Base-by-base conservation (phyloP, 495 filamentous ascomycete genomes). In the Penicillium riverlandense region DNA sequence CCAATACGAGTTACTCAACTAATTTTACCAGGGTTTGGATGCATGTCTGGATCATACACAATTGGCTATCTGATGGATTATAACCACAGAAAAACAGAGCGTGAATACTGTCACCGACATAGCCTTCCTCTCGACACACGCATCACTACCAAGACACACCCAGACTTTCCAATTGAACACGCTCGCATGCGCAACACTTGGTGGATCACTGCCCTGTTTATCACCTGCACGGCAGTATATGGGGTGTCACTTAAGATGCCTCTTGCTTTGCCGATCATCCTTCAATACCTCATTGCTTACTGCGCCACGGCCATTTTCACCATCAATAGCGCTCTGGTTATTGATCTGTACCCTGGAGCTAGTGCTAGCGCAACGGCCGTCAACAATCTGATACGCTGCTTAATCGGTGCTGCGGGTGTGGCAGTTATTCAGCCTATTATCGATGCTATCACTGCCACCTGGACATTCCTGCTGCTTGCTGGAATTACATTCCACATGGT, bases 291-390 rank as follows among this genome's bases (percentile, higher is more conserved):
- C 33, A 69, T 78, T 43, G 66, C 66, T 3, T 67, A 59, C 46
- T 59, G 60, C 22, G 53, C 66, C 11, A 70, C 64, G 3, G 61
- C 59, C 10, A 62, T 70, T 41, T 78, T 78, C 50, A 81, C 75
- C 40, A 72, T 79, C 49, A 72, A 80, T 49, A 74, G 67, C 44
- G 72, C 78, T 0, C 57, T 88, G 48, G 59, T 88, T 14, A 76
- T 87, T 10, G 85, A 90, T 47, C 66, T 86, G 6, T 82, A 82
- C 45, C 78, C 78, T 0, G 69, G 70, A 1, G 71, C 62, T 2
- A 80, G 82, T 3, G 78, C 77, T 0, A 81, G 83, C 8, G 83
- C 82, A 0, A 82, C 83, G 0, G 85, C 85, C 0, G 78, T 82
- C 7, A 85, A 85, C 53, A 88, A 90, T 52, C 56, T 90, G 34